Evolutionary conservation across 192 early-diverging fungal species (phyloP).

Genomic region (Podila epigama): DNA sequence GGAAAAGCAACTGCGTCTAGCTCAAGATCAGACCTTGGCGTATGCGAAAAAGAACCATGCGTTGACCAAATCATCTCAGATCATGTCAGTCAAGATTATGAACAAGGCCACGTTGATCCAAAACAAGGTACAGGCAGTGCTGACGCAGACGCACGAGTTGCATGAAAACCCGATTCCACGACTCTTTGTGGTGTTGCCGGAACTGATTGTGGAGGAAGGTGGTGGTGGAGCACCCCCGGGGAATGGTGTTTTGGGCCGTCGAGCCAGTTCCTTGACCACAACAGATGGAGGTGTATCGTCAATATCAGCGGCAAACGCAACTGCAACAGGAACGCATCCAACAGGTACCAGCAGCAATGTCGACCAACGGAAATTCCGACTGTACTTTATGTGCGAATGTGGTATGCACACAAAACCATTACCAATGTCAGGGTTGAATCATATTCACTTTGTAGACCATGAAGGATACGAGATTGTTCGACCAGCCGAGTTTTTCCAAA

Average conservation of each 20-base stretch:
- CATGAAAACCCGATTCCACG: conserved; percentile 21
- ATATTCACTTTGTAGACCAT: conserved; percentile 30
- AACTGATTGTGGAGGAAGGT: not conserved
- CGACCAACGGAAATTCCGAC: conserved; percentile 22
- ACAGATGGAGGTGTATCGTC: not conserved
- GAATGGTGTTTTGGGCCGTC: not conserved
- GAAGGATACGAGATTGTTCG: conserved; percentile 27
- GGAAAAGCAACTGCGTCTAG: conserved; percentile 8
- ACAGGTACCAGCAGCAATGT: no score
- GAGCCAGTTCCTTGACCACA: not conserved
- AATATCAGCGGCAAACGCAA: not conserved
- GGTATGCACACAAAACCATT: conserved; percentile 12
- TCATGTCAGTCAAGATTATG: conserved; percentile 23
- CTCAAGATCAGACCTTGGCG: conserved; percentile 6
- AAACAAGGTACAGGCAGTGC: conserved; percentile 25
- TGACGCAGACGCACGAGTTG: conserved; percentile 27
- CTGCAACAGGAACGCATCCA: no score
- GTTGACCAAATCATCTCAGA: not conserved
- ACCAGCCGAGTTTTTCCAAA: conserved; percentile 30
- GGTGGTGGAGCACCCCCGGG: no score
- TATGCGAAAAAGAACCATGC: conserved; percentile 13
- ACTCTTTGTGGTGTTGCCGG: conserved; percentile 24
- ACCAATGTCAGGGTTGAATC: conserved; percentile 17
- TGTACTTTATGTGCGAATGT: conserved; percentile 37
- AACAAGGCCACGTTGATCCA: conserved; percentile 16